These are phyloP conservation scores for Mycena kentingensis DNA, from an alignment of 768 basidiomycete genomes.

Conservation along the genomic window DNA sequence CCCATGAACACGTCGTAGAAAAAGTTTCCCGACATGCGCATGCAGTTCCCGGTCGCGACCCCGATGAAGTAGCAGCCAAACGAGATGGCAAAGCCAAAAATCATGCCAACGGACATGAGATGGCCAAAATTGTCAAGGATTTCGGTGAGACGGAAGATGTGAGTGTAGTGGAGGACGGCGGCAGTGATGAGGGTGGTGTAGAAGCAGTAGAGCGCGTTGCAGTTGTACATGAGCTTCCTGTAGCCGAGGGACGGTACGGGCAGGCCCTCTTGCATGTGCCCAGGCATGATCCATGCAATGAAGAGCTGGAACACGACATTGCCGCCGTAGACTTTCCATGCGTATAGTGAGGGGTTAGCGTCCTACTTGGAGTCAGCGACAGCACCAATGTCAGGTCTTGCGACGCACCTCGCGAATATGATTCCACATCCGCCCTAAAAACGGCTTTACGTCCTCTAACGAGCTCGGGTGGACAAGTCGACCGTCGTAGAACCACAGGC, in stretches of 20 bases:
- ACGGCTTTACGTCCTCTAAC: conserved; percentile 71
- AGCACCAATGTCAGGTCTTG: neutral
- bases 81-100: conserved; percentile 83
- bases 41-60: conserved; percentile 73
- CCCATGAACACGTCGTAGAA: conserved; percentile 98
- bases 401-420: conserved; percentile 70
- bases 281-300: conserved; percentile 89
- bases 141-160: conserved; percentile 87
- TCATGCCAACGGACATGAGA: conserved; percentile 94
- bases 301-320: conserved; percentile 88
- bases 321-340: conserved; percentile 88
- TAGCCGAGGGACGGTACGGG: conserved; percentile 94
- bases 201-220: conserved; percentile 86
- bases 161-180: conserved; percentile 70
- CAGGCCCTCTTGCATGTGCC: conserved; percentile 91
- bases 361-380: conserved; percentile 52
- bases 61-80: conserved; percentile 81
- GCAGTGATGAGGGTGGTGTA: conserved; percentile 83
- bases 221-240: conserved; percentile 93
- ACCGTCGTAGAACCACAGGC: conserved; percentile 95
- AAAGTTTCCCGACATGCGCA: conserved; percentile 94
- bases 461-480: conserved; percentile 70
- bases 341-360: conserved; percentile 86
- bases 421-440: conserved; percentile 80
- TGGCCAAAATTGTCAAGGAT: conserved; percentile 97